Evolutionary conservation across 2,329 filamentous ascomycete genomes (phyloP).

Genomic region (Aspergillus phoenicis): DNA sequence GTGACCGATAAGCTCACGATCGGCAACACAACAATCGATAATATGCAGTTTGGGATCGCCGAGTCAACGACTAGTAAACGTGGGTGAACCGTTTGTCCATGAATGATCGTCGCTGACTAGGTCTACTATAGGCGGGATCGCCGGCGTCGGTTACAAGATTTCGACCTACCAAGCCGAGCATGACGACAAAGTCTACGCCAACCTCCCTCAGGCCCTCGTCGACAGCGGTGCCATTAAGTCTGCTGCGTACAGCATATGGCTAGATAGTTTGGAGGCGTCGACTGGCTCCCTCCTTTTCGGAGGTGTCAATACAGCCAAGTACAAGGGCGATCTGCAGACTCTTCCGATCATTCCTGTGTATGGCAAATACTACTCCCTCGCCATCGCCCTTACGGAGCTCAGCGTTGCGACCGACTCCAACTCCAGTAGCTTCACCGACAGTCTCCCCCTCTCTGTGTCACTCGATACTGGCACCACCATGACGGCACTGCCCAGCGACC

Average conservation of each 20-base stretch:
- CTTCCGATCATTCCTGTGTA: slow-evolving; percentile 61
- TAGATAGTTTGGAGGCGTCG: slow-evolving; percentile 66
- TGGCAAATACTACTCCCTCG: slow-evolving; percentile 61
- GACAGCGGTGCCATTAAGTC: slow-evolving; percentile 62
- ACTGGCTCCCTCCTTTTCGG: slow-evolving; percentile 71
- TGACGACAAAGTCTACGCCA: slow-evolving; percentile 44
- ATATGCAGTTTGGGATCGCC: slow-evolving; percentile 19
- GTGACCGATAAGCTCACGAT: slow-evolving; percentile 40
- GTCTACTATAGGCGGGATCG: slow-evolving; percentile 53
- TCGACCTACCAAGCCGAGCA: slow-evolving; percentile 65
- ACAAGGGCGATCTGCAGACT: slow-evolving; percentile 61
- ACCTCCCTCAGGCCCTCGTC: slow-evolving; percentile 66
- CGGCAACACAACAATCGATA: slow-evolving; percentile 7
- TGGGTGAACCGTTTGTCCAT: slow-evolving; percentile 64
- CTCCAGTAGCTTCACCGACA: slow-evolving; percentile 20
- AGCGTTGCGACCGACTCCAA: slow-evolving; percentile 18
- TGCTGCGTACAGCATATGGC: slow-evolving; percentile 70
- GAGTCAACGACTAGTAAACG: slow-evolving; percentile 8
- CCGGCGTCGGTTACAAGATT: slow-evolving; percentile 73
- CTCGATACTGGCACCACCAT: slow-evolving; percentile 72
- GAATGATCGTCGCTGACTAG: not conserved
- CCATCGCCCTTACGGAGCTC: slow-evolving; percentile 66
- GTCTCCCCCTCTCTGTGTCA: slow-evolving; percentile 61
- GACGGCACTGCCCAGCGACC: slow-evolving; percentile 63
- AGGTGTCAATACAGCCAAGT: slow-evolving; percentile 68